phyloP scores from a whole-genome alignment of 495 filamentous ascomycete genomes.

The Xylaria grammica region DNA sequence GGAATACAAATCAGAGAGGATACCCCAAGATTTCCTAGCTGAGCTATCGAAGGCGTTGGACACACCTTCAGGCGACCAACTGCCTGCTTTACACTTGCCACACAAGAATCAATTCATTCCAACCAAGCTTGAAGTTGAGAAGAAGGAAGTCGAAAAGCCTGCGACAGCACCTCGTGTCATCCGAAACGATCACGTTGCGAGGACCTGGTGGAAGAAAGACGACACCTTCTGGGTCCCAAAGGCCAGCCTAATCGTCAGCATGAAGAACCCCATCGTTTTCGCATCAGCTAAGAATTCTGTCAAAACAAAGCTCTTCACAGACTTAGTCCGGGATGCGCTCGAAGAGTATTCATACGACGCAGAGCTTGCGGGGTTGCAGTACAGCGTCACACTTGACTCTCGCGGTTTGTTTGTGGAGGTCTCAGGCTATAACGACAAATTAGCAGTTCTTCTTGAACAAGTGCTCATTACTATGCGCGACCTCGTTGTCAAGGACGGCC shows the following conservation, averaged over 20 bases:
- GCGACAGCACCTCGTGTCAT: conserved; percentile 80
- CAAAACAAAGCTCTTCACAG: conserved; percentile 81
- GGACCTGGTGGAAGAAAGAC: conserved; percentile 99
- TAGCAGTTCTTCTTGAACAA: conserved; percentile 88
- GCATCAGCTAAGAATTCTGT: conserved; percentile 78
- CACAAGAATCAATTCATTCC: conserved; percentile 97
- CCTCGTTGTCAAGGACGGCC: conserved; percentile 77
- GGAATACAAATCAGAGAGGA: conserved; percentile 84
- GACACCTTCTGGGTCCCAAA: conserved; percentile 99
- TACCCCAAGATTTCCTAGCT: conserved; percentile 74
- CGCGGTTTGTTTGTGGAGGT: conserved; percentile 80
- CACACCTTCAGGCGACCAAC: conserved; percentile 61
- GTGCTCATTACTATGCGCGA: conserved; percentile 87
- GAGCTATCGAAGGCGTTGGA: conserved; percentile 69
- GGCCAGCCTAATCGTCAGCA: conserved; percentile 78
- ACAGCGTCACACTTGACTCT: conserved; percentile 71
- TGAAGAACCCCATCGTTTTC: conserved; percentile 78
- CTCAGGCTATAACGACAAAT: conserved; percentile 94
- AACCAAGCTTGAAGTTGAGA: conserved; percentile 90
- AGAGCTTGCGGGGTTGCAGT: conserved; percentile 89
- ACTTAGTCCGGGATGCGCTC: conserved; percentile 86
- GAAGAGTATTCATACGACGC: conserved; percentile 97
- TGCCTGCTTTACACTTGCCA: conserved; percentile 79
- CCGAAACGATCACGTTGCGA: conserved; percentile 78
- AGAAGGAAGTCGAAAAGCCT: conserved; percentile 80